Conservation (phyloP, 2,329 filamentous ascomycete species). For the Aciculosporium take region DNA sequence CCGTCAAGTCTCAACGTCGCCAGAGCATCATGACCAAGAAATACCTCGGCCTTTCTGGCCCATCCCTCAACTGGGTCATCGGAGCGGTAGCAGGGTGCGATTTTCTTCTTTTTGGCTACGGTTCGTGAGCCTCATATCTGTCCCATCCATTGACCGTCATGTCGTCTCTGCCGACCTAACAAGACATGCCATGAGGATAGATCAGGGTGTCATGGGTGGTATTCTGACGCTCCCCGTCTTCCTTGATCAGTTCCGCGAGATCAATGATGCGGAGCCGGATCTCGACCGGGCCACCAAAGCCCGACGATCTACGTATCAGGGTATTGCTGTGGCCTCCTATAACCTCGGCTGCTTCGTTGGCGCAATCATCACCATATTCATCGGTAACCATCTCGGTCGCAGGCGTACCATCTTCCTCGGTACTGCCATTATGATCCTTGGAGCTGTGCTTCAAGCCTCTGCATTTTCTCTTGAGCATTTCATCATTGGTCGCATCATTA, state of each 20-base stretch:
- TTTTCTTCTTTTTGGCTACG: slow-evolving; percentile 49
- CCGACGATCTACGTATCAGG: slow-evolving; percentile 36
- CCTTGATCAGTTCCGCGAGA: slow-evolving; percentile 41
- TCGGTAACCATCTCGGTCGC: slow-evolving; percentile 48
- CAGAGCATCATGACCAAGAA: slow-evolving; percentile 17
- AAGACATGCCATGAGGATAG: slow-evolving; percentile 24
- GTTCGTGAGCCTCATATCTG: slow-evolving; percentile 19
- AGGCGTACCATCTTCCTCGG: slow-evolving; percentile 45
- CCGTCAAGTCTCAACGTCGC: background rate
- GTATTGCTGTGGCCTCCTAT: slow-evolving; percentile 41
- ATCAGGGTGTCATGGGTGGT: slow-evolving; percentile 63
- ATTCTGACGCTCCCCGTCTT: slow-evolving; percentile 55
- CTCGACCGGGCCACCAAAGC: slow-evolving; percentile 20
- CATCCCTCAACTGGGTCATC: slow-evolving; percentile 52
- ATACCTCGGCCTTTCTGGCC: slow-evolving; percentile 53
- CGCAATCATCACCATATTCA: slow-evolving; percentile 51
- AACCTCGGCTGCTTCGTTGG: slow-evolving; percentile 50
- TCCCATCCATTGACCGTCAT: background rate
- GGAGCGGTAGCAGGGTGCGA: slow-evolving; percentile 59
- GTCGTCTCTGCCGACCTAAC: background rate
- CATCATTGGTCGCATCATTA: slow-evolving; percentile 44
- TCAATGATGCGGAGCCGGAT: slow-evolving; percentile 27
- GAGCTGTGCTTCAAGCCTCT: slow-evolving; percentile 43
- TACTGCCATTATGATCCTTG: slow-evolving; percentile 42
- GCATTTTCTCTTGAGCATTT: slow-evolving; percentile 40